phyloP scores from a whole-genome alignment of 1,139 yeast genomes.

The Candida tetrigidarum region DNA sequence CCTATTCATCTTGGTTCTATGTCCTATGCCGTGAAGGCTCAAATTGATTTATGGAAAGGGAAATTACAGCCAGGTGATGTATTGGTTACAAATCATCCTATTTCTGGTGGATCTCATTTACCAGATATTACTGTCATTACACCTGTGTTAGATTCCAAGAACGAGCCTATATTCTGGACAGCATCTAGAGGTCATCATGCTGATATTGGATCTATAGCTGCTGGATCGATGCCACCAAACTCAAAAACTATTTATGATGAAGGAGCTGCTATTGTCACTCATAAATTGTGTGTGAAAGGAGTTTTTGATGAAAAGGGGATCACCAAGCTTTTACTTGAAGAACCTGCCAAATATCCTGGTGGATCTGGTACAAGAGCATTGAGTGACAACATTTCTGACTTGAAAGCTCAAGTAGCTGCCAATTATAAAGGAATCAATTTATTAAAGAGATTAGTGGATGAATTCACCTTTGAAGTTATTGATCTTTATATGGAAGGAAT shows the following conservation, averaged over 20 bases:
- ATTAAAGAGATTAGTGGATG: slow-evolving; percentile 33
- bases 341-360: slow-evolving; percentile 51
- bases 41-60: slow-evolving; percentile 66
- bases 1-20: slow-evolving; percentile 89
- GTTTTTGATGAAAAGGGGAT: slow-evolving; percentile 47
- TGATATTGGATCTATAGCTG: slow-evolving; percentile 50
- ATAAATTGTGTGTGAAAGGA: slow-evolving; percentile 41
- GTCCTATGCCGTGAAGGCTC: slow-evolving; percentile 81
- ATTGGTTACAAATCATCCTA: slow-evolving; percentile 77
- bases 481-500: slow-evolving; percentile 47
- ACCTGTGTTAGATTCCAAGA: slow-evolving; percentile 46
- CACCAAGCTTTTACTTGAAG: slow-evolving; percentile 39
- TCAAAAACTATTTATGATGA: slow-evolving; percentile 48
- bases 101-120: slow-evolving; percentile 79
- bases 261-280: slow-evolving; percentile 48
- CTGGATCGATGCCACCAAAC: slow-evolving; percentile 53
- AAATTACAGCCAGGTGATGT: slow-evolving; percentile 71
- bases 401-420: slow-evolving; percentile 50
- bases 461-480: slow-evolving; percentile 38
- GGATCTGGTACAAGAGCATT: slow-evolving; percentile 49
- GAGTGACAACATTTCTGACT: slow-evolving; percentile 45
- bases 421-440: slow-evolving; percentile 46
- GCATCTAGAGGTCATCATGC: slow-evolving; percentile 55
- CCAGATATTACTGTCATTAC: slow-evolving; percentile 87
- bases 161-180: slow-evolving; percentile 46